Base-by-base conservation (phyloP, 495 filamentous ascomycete species). In the Lasiosphaeria hispida region DNA sequence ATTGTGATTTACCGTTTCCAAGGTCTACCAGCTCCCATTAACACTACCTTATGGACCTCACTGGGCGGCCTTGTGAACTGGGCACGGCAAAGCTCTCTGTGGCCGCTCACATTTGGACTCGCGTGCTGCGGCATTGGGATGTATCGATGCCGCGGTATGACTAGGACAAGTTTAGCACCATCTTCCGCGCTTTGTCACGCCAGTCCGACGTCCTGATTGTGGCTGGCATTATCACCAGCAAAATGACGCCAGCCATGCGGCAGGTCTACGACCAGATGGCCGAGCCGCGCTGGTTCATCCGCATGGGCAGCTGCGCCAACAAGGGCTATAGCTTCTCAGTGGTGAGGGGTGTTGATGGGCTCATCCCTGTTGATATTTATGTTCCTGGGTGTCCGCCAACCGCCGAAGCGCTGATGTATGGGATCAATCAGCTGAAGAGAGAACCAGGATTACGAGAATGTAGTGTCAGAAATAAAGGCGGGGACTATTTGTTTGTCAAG, bases 261-360 rank as follows among this genome's bases (percentile, higher is more conserved):
- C 92, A 96, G 73, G 92, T 96, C 34, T 97, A 97, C 71, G 92
- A 97, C 76, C 92, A 97, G 77, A 97, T 97, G 92, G 92, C 92
- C 40, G 92, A 97, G 19, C 92, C 92, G 37, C 78, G 86, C 63
- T 96, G 92, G 92, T 91, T 96, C 38, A 85, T 96, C 67, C 87
- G 83, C 58, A 96, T 96, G 91, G 91, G 91, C 10, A 87, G 83
- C 60, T 96, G 91, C 71, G 92, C 91, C 58, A 96, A 96, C 71
- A 91, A 92, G 58, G 91, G 91, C 51, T 95, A 96, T 73, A 90
- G 86, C 70, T 96, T 96, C 78, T 86, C 81, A 64, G 91, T 96
- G 38, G 86, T 88, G 34, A 81, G 91, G 53, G 91, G 91, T 17
- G 93, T 91, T 64, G 91, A 96, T 73, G 78, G 91, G 42, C 87